Percentiles rank a stretch among this genome's conserved stretches.
These are phyloP conservation scores for Fusarium sp. DNA, from an alignment of 2,329 filamentous ascomycete species.

Conservation along the genomic window DNA sequence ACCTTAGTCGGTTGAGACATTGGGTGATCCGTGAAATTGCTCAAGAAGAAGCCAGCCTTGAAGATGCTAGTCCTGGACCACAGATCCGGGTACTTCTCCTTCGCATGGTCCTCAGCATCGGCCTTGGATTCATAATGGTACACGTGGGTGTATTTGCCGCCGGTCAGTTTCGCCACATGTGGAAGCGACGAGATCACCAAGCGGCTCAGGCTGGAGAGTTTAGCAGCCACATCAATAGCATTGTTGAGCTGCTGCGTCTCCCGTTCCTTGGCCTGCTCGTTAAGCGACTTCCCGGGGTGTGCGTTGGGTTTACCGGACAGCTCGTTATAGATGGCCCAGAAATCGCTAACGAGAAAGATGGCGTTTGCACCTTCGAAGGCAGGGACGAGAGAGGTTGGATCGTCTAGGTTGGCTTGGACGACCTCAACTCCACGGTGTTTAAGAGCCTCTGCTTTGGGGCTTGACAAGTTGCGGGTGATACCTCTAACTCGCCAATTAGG, in stretches of 20 bases:
- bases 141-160: neutral
- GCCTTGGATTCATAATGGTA: neutral
- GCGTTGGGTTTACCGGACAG: neutral
- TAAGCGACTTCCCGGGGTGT: neutral
- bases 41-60: neutral
- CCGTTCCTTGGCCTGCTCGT: neutral
- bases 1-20: neutral
- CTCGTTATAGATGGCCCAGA: conserved; percentile 40
- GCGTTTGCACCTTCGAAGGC: conserved; percentile 26
- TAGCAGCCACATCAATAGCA: neutral
- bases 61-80: neutral
- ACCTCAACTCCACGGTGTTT: conserved; percentile 5
- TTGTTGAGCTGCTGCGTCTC: neutral
- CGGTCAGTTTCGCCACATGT: neutral
- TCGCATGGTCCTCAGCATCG: neutral
- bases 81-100: neutral
- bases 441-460: conserved; percentile 8
- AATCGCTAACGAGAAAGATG: conserved; percentile 48
- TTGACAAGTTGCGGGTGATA: conserved; percentile 8
- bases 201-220: neutral
- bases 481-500: conserved; percentile 7
- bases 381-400: neutral
- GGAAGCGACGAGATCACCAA: neutral
- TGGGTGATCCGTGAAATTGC: conserved; percentile 1
- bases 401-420: conserved; percentile 8